Percentiles rank a stretch among this genome's conserved stretches.
These are phyloP conservation scores for Pleurotus salmoneostramineus DNA, from an alignment of 768 basidiomycete genomes.

Conservation along the genomic window DNA sequence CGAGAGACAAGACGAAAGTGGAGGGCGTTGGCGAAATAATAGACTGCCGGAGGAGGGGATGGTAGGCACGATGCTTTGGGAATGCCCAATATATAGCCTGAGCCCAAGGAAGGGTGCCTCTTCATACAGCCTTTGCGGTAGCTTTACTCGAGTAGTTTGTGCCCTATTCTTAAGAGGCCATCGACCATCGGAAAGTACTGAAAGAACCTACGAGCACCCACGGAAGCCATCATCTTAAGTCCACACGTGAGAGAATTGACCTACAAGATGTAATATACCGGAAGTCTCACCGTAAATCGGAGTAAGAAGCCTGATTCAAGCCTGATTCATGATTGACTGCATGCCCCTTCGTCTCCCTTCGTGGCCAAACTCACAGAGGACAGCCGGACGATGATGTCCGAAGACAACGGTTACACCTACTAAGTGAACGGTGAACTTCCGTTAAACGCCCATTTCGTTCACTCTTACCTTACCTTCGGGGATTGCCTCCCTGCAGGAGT, in stretches of 20 bases:
- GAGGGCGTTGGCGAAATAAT: constrained; percentile 1
- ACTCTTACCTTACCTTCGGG: no score
- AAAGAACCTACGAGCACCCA: not conserved
- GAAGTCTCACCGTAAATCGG: not conserved
- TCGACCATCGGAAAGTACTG: not conserved
- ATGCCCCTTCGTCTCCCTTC: not conserved
- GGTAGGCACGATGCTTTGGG: not conserved
- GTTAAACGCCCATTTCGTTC: no score
- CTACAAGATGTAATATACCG: constrained; percentile 8
- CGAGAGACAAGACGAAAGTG: not conserved
- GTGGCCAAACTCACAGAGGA: no score
- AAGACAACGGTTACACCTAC: no score
- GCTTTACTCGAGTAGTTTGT: not conserved
- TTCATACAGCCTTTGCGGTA: not conserved
- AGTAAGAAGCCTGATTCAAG: not conserved
- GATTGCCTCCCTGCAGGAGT: no score
- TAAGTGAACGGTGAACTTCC: no score
- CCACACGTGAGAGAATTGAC: constrained; percentile 3
- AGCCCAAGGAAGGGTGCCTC: not conserved
- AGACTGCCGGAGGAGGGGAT: not conserved
- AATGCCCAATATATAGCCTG: not conserved
- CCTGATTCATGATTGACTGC: not conserved
- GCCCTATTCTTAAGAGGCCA: not conserved
- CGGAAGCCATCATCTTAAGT: not conserved
- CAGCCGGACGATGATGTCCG: no score